A percentile compares a stretch with the other conserved stretches of the same genome.
Evolutionary conservation across 2,329 filamentous ascomycete genomes (phyloP).

Genomic region (Epichloe sibirici): DNA sequence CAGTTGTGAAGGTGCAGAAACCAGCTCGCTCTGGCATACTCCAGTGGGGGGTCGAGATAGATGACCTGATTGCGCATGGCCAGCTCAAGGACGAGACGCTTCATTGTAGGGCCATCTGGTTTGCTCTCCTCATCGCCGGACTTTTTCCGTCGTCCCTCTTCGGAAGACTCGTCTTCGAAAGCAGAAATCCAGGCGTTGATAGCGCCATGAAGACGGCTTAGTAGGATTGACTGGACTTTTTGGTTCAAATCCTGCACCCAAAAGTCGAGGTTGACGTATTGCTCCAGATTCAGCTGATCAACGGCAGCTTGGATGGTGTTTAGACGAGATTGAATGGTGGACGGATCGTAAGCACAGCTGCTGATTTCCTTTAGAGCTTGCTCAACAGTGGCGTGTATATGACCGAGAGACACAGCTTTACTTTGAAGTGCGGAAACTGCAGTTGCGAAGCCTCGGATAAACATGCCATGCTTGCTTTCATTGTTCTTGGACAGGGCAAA

Average conservation of each 20-base stretch:
- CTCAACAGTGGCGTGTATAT: conserved; percentile 70
- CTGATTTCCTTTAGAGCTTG: conserved; percentile 74
- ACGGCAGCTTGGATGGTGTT: conserved; percentile 84
- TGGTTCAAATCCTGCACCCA: conserved; percentile 86
- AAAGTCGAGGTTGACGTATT: conserved; percentile 81
- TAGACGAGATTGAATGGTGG: conserved; percentile 68
- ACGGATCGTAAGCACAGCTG: conserved; percentile 68
- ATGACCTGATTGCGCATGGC: conserved; percentile 98
- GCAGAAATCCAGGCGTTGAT: conserved; percentile 78
- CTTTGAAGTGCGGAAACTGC: conserved; percentile 78
- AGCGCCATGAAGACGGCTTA: conserved; percentile 72
- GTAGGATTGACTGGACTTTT: conserved; percentile 69
- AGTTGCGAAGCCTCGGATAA: conserved; percentile 84
- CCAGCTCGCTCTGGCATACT: conserved; percentile 88
- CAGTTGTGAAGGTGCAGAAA: conserved; percentile 84
- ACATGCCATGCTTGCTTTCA: conserved; percentile 92
- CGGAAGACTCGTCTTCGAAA: conserved; percentile 54
- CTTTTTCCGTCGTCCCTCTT: conserved; percentile 42
- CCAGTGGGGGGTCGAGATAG: conserved; percentile 85
- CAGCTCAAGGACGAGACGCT: conserved; percentile 73
- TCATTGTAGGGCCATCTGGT: conserved; percentile 51
- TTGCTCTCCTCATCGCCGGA: conserved; percentile 32
- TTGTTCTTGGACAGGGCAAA: conserved; percentile 39
- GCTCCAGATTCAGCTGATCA: conserved; percentile 91
- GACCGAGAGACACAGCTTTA: conserved; percentile 68